Evolutionary conservation across 768 basidiomycete species (phyloP).

Genomic region (Russula ochroleuca): DNA sequence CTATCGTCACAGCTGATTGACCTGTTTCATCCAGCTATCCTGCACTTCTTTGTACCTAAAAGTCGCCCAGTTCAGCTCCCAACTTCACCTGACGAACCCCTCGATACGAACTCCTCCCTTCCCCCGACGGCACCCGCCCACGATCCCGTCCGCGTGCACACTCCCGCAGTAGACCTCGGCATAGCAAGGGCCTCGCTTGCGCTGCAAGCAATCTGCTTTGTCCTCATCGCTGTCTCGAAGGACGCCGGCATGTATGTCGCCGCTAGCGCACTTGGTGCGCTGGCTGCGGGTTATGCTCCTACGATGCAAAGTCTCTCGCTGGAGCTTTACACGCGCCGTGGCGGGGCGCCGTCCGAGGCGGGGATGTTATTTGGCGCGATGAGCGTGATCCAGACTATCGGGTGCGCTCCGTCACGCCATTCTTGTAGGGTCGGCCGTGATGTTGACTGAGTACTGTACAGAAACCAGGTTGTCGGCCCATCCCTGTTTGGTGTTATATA

Average conservation of each 20-base stretch:
- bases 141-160: slow-evolving; percentile 21
- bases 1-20: neutral
- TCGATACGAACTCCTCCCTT: slow-evolving; percentile 18
- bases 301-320: slow-evolving; percentile 69
- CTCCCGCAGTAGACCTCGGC: slow-evolving; percentile 60
- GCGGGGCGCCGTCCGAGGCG: slow-evolving; percentile 47
- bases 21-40: slow-evolving; percentile 41
- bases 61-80: slow-evolving; percentile 33
- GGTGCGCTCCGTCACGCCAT: slow-evolving; percentile 38
- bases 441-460: slow-evolving; percentile 31
- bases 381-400: slow-evolving; percentile 66
- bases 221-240: slow-evolving; percentile 45
- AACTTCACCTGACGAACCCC: slow-evolving; percentile 30
- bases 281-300: slow-evolving; percentile 62
- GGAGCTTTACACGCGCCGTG: slow-evolving; percentile 52
- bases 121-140: slow-evolving; percentile 4
- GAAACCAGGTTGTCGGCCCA: slow-evolving; percentile 64
- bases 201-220: slow-evolving; percentile 34
- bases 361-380: slow-evolving; percentile 79
- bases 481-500: slow-evolving; percentile 69
- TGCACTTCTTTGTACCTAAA: slow-evolving; percentile 50
- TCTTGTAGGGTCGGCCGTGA: neutral
- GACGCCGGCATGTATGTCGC: slow-evolving; percentile 49
- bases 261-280: slow-evolving; percentile 46
- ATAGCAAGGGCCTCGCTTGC: slow-evolving; percentile 59